phyloP scores from a whole-genome alignment of 1,284 basidiomycete genomes.

The Megacollybia platyphylla region DNA sequence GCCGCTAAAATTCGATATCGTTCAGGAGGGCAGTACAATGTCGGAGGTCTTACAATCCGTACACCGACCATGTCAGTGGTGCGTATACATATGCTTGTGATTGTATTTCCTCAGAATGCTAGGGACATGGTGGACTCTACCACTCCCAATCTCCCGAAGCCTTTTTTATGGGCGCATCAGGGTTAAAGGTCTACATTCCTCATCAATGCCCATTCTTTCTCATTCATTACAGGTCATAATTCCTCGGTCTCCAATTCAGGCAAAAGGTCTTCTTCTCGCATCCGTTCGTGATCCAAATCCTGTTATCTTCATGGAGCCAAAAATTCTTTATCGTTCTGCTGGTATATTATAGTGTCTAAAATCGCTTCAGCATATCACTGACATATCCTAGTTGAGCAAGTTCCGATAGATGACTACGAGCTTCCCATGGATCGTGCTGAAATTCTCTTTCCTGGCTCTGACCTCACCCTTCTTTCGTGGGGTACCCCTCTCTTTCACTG shows the following conservation, averaged over 20 bases:
- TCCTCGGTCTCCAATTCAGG: constrained; percentile 87
- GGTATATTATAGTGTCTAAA: constrained; percentile 21
- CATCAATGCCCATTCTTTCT: neutral
- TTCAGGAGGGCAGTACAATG: constrained; percentile 75
- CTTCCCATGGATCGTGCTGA: constrained; percentile 77
- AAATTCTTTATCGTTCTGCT: constrained; percentile 77
- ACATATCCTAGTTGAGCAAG: constrained; percentile 63
- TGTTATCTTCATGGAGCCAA: constrained; percentile 91
- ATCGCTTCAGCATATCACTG: neutral
- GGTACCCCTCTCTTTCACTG: constrained; percentile 89
- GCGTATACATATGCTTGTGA: constrained; percentile 10
- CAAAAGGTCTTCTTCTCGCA: constrained; percentile 79
- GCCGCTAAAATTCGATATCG: constrained; percentile 90
- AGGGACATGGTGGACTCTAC: constrained; percentile 85
- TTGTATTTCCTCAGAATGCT: neutral
- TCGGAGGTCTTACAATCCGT: constrained; percentile 79
- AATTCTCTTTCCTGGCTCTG: constrained; percentile 58
- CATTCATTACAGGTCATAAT: constrained; percentile 59
- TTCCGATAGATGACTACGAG: constrained; percentile 78
- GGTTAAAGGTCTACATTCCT: constrained; percentile 57
- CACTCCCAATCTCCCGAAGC: constrained; percentile 93
- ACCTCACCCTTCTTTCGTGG: constrained; percentile 84
- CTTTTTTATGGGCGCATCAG: constrained; percentile 85
- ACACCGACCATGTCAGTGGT: constrained; percentile 81
- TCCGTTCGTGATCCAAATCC: constrained; percentile 89